phyloP scores from a whole-genome alignment of 192 early-diverging fungal species.

The Fimicolochytrium jonesii region DNA sequence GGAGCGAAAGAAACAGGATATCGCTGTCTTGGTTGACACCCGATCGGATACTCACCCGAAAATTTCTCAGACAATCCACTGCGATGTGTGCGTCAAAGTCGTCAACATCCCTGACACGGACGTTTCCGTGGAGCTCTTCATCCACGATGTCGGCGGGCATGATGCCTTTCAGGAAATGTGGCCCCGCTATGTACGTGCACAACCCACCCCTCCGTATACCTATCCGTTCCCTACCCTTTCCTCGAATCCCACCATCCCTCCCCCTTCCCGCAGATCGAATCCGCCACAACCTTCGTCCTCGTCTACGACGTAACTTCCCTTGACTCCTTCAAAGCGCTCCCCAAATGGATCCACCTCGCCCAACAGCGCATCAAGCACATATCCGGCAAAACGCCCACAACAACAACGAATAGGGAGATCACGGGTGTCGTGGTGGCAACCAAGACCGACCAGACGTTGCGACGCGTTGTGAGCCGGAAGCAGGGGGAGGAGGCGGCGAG shows the following conservation, averaged over 20 bases:
- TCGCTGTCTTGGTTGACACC: too few relatives aligned
- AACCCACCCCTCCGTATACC: not conserved
- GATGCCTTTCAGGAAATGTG: conserved; percentile 36
- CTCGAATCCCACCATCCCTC: not conserved
- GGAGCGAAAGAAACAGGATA: too few relatives aligned
- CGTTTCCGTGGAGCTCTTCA: conserved; percentile 43
- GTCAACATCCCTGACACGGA: conserved; percentile 51
- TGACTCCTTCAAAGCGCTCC: conserved; percentile 40
- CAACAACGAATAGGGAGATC: too few relatives aligned
- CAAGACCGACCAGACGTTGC: conserved; percentile 37
- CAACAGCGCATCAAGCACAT: too few relatives aligned
- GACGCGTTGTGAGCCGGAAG: conserved; percentile 30
- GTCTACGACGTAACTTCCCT: conserved; percentile 43
- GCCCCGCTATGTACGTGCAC: conserved; percentile 31
- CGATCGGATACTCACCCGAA: too few relatives aligned
- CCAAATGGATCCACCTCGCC: conserved; percentile 37
- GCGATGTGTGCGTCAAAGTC: conserved; percentile 44
- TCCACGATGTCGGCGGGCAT: conserved; percentile 42
- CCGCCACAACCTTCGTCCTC: conserved; percentile 30
- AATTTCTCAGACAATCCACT: conserved; percentile 49
- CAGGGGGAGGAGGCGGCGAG: conserved; percentile 48
- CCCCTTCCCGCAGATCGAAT: conserved; percentile 28
- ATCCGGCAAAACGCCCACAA: too few relatives aligned
- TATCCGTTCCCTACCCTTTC: not conserved
- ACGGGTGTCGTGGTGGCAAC: conserved; percentile 45